Percentiles rank a stretch among this genome's conserved stretches.
phyloP scores from a whole-genome alignment of 208 protist species.

The Trypanosoma vivax region DNA sequence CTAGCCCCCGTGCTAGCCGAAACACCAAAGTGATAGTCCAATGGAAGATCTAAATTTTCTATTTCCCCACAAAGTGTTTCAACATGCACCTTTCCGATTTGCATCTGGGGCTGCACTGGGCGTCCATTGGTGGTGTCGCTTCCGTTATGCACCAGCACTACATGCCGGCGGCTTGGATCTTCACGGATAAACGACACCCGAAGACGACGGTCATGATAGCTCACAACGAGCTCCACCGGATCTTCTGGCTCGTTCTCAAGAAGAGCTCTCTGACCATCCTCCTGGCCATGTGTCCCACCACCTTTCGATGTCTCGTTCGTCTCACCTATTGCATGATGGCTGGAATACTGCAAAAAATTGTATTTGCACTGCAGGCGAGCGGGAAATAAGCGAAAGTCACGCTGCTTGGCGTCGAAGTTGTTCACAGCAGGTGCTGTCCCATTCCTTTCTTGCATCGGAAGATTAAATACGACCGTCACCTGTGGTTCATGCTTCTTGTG shows the following conservation, averaged over 20 bases:
- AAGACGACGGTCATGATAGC: conserved; percentile 67
- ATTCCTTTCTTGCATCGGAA: conserved; percentile 40
- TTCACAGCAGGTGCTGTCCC: conserved; percentile 29
- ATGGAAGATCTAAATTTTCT: conserved; percentile 49
- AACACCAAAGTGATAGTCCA: conserved; percentile 68
- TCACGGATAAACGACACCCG: conserved; percentile 50
- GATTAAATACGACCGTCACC: conserved; percentile 60
- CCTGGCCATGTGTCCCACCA: background rate
- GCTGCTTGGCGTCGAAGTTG: conserved; percentile 45
- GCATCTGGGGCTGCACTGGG: conserved; percentile 9
- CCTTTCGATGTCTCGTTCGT: conserved; percentile 2
- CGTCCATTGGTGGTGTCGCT: conserved; percentile 10
- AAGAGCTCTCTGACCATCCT: conserved; percentile 21
- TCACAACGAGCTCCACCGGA: conserved; percentile 64
- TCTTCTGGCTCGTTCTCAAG: conserved; percentile 38
- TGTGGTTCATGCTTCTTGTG: conserved; percentile 33
- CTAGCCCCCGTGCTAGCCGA: conserved; percentile 54
- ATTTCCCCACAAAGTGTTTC: conserved; percentile 75
- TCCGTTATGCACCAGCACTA: conserved; percentile 4
- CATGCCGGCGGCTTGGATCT: conserved; percentile 24
- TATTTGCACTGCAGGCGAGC: conserved; percentile 52
- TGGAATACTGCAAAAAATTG: conserved; percentile 58
- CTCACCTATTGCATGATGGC: conserved; percentile 5
- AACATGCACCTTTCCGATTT: conserved; percentile 40
- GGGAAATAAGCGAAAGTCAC: conserved; percentile 39